Percentiles rank a stretch among this genome's conserved stretches.
phyloP scores from a whole-genome alignment of 2,329 filamentous ascomycete species.

The Cadophora sp. region DNA sequence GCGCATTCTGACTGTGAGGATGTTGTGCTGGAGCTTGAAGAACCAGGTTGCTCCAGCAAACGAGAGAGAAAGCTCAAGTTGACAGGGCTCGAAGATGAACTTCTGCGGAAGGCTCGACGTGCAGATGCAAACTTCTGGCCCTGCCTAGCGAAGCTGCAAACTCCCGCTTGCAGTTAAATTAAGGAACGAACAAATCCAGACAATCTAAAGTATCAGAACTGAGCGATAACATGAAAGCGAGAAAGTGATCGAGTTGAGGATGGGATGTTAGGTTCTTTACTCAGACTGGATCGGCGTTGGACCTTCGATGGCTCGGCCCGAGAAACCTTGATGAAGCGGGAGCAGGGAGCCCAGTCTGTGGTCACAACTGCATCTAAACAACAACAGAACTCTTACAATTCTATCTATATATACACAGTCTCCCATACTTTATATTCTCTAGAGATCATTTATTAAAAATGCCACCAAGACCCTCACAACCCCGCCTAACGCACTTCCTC shows the following conservation, averaged over 20 bases:
- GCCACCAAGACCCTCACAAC: slow-evolving; percentile 35
- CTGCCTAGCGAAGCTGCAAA: not conserved
- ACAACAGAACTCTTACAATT: not conserved
- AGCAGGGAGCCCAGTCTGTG: not conserved
- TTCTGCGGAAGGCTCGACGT: not conserved
- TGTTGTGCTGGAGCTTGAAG: too few species aligned
- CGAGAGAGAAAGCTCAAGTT: not conserved
- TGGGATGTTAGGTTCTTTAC: not conserved
- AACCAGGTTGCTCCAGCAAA: not conserved
- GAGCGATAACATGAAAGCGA: not conserved
- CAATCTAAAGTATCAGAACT: not conserved
- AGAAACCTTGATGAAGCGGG: not conserved
- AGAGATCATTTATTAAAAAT: too few species aligned
- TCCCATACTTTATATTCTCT: not conserved
- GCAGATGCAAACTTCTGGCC: not conserved
- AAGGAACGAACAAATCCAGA: not conserved
- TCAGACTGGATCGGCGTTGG: not conserved
- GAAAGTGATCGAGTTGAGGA: not conserved
- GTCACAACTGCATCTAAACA: not conserved
- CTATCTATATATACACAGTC: not conserved
- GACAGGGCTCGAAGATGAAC: not conserved
- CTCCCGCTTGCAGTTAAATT: not conserved
- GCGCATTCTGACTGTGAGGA: not conserved
- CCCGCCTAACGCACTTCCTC: slow-evolving; percentile 73
- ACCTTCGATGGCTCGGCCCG: not conserved